Evolutionary conservation across 1,284 basidiomycete genomes (phyloP).

Genomic region (Ceraceosorus guamensis): DNA sequence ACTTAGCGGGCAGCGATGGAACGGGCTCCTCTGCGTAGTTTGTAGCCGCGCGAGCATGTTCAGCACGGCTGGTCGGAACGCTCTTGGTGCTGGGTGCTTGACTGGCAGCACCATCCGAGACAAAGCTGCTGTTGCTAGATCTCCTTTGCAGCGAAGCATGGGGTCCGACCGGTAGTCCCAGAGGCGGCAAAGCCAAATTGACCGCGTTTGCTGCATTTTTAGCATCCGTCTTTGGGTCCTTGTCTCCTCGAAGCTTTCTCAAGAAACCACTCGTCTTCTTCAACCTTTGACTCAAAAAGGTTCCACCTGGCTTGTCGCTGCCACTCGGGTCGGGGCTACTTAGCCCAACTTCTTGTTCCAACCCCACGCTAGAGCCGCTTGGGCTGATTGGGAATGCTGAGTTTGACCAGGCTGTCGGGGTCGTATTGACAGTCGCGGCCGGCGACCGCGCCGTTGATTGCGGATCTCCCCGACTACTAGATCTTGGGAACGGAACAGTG

Average conservation of each 20-base stretch:
- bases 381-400: too few species aligned
- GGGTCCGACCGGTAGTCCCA: not conserved
- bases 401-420: too few species aligned
- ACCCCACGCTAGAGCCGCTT: constrained; percentile 11
- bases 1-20: not conserved
- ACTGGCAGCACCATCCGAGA: constrained; percentile 2
- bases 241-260: constrained; percentile 1
- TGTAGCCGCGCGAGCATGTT: too few species aligned
- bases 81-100: not conserved
- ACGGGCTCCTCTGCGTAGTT: not conserved
- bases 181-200: not conserved
- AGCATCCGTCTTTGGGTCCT: not conserved
- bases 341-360: constrained; percentile 19
- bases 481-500: too few species aligned
- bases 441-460: too few species aligned
- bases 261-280: constrained; percentile 40
- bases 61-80: not conserved
- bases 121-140: constrained; percentile 5
- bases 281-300: constrained; percentile 30
- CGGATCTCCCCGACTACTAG: too few species aligned
- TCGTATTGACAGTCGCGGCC: too few species aligned
- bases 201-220: not conserved
- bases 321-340: constrained; percentile 1
- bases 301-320: constrained; percentile 2
- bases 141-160: not conserved